Base-by-base conservation (phyloP, 208 protist species). In the Leishmania gerbilli region DNA sequence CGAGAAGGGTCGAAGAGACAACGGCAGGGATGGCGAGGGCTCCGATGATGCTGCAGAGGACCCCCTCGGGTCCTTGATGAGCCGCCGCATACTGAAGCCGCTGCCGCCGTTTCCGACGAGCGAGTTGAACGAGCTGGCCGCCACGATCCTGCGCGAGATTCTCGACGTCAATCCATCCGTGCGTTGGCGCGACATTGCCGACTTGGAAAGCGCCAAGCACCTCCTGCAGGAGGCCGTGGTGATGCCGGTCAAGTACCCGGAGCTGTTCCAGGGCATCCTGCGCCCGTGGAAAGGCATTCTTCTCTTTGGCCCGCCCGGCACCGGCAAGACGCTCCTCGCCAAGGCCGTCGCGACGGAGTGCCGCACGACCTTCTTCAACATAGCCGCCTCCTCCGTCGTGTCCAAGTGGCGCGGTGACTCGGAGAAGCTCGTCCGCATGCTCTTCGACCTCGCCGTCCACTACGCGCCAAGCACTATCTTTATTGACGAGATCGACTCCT, bases 401-500 rank as follows among this genome's bases (percentile, higher is more conserved):
- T 98, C 91, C 71, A 99, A 99, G 89, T 99, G 98, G 95, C 93
- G 98, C 72, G 99, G 99, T 31, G 99, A 99, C 83, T 98, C 93
- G 64, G 99, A 99, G 79, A 99, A 99, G 87, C 91, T 99, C 24
- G 95, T 99, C 9, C 89, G 97, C 47, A 91, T 99, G 84, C 87
- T 98, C n/a, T 98, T 98, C 86, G 95, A 97, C 79, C 84, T 98
- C n/a, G 97, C 97, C 42, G 90, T 96, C 72, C 90, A 97, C 82
- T 98, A 98, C 85, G 92, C 95, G 42, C 97, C 97, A 8, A 96
- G 90, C 79, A 98, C 99, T 71, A 99, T 99, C 64, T 99, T 99
- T 91, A 99, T 99, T 76, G 99, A 99, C 91, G 99, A 99, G 88
- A 96, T 99, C 27, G 99, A 99, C 90, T 99, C 99, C 9, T 85